phyloP scores from a whole-genome alignment of 805 yeast genomes.

The Lachancea thermotolerans region DNA sequence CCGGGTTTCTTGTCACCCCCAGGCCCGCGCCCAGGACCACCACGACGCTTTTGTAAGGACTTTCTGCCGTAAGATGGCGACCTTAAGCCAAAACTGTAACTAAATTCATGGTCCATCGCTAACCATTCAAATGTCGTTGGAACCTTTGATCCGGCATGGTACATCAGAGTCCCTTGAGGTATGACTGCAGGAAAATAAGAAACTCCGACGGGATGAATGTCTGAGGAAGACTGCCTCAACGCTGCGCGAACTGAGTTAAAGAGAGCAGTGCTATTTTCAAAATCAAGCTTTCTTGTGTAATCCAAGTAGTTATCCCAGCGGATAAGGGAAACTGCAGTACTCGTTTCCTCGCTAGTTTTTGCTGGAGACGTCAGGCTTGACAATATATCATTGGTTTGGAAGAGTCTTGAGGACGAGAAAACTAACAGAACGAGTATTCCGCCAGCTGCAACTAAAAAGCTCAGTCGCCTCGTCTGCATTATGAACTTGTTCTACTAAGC shows the following conservation, averaged over 20 bases:
- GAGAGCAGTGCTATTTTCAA: constrained; percentile 46
- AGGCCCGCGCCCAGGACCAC: neutral
- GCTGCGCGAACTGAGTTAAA: constrained; percentile 51
- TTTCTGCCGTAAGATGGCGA: constrained; percentile 19
- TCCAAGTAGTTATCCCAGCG: constrained; percentile 21
- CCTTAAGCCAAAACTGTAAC: constrained; percentile 40
- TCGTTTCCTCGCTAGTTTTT: neutral
- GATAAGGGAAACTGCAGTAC: neutral
- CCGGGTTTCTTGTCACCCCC: constrained; percentile 6
- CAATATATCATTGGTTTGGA: neutral
- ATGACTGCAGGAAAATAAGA: constrained; percentile 53
- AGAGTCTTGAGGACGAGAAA: neutral
- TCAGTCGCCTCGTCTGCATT: neutral
- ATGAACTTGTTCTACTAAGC: neutral
- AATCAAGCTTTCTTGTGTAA: constrained; percentile 31
- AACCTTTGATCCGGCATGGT: constrained; percentile 43
- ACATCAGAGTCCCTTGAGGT: constrained; percentile 52
- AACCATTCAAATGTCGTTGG: constrained; percentile 53
- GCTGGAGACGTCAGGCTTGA: neutral
- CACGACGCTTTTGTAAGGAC: constrained; percentile 3
- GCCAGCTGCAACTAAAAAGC: neutral
- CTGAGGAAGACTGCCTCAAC: constrained; percentile 44
- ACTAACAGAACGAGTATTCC: neutral
- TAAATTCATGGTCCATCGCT: constrained; percentile 58
- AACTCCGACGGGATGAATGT: constrained; percentile 50